These are phyloP conservation scores for Bifiguratus adelaidae DNA, from an alignment of 192 early-diverging fungal genomes.

Conservation along the genomic window DNA sequence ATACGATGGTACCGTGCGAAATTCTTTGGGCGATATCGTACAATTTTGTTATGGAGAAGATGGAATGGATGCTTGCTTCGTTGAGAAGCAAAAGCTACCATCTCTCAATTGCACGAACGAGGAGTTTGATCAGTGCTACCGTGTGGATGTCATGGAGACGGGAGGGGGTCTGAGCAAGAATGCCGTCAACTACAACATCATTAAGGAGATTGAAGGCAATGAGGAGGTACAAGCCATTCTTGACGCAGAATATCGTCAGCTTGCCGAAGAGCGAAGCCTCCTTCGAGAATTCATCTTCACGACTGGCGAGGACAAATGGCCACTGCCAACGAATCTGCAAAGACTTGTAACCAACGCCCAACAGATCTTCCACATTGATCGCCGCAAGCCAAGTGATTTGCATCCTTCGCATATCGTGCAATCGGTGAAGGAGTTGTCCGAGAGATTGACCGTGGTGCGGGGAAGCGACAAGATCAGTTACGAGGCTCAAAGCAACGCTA, in stretches of 20 bases:
- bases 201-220: conserved; percentile 67
- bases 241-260: conserved; percentile 73
- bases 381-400: conserved; percentile 71
- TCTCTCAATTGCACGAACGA: conserved; percentile 56
- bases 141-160: conserved; percentile 68
- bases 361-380: conserved; percentile 79
- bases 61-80: conserved; percentile 88
- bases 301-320: conserved; percentile 63
- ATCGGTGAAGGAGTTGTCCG: conserved; percentile 56
- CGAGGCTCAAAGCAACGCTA: conserved; percentile 90
- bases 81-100: conserved; percentile 74
- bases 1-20: conserved; percentile 95
- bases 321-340: conserved; percentile 83
- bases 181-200: conserved; percentile 56
- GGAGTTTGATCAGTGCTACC: conserved; percentile 70
- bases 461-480: conserved; percentile 78
- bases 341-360: conserved; percentile 87
- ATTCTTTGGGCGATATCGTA: conserved; percentile 85
- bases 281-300: conserved; percentile 76
- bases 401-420: conserved; percentile 75
- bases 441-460: conserved; percentile 69
- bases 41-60: conserved; percentile 99
- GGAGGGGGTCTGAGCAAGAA: conserved; percentile 53
- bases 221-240: conserved; percentile 59
- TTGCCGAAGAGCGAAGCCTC: conserved; percentile 62